These are phyloP conservation scores for Fonsecaea monophora DNA, from an alignment of 2,329 filamentous ascomycete species.

Conservation along the genomic window DNA sequence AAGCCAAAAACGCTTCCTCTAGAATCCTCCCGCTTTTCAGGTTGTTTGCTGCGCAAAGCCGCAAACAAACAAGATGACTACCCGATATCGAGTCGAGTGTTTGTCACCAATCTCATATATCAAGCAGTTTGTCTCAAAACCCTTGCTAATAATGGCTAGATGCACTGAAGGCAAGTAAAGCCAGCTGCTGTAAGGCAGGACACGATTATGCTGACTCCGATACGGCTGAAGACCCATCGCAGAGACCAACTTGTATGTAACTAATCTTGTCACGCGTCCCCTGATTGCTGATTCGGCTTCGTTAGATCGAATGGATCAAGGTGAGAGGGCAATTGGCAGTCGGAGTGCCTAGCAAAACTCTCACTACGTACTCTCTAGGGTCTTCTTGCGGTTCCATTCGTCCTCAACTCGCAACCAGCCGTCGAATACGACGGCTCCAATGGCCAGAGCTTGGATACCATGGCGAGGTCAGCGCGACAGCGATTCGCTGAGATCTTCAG, in stretches of 20 bases:
- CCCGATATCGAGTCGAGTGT: conserved; percentile 72
- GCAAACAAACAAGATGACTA: conserved; percentile 47
- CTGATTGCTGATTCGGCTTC: conserved; percentile 24
- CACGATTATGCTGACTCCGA: conserved; percentile 29
- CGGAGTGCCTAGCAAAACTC: neutral
- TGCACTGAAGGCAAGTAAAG: conserved; percentile 64
- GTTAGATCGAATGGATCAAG: conserved; percentile 89
- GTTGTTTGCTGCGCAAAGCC: neutral
- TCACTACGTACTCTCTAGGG: conserved; percentile 53
- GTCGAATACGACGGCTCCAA: conserved; percentile 73
- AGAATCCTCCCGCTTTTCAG: neutral
- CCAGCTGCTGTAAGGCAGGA: neutral
- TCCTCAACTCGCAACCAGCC: conserved; percentile 92
- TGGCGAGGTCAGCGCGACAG: conserved; percentile 80
- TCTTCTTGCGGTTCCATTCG: conserved; percentile 91
- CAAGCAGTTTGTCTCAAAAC: conserved; percentile 6
- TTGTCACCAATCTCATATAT: conserved; percentile 46
- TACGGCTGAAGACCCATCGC: conserved; percentile 78
- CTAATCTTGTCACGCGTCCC: conserved; percentile 13
- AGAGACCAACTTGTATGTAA: conserved; percentile 79
- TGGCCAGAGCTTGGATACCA: conserved; percentile 62
- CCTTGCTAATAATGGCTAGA: conserved; percentile 53
- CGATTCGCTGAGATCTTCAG: conserved; percentile 95
- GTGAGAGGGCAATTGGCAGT: conserved; percentile 44
- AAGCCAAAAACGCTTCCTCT: neutral